phyloP scores from a whole-genome alignment of 2,329 filamentous ascomycete species.

The Fusarium pseudocircinatum region DNA sequence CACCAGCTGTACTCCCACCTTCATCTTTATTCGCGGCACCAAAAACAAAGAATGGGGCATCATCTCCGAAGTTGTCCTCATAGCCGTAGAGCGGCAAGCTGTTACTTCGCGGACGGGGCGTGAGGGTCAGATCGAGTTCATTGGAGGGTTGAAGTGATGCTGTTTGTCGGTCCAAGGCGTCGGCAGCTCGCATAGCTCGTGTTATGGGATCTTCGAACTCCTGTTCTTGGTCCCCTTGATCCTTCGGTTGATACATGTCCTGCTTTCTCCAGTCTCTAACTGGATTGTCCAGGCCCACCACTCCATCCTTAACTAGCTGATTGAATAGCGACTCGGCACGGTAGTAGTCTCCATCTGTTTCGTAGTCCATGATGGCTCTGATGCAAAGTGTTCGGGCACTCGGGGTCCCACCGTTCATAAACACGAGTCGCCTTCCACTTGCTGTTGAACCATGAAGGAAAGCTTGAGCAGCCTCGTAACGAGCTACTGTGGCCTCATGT shows the following conservation, averaged over 20 bases:
- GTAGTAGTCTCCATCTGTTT: constrained; percentile 59
- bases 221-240: constrained; percentile 25
- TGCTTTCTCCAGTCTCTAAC: constrained; percentile 34
- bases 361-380: constrained; percentile 61
- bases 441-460: constrained; percentile 61
- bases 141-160: constrained; percentile 61
- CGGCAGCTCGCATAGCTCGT: constrained; percentile 67
- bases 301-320: constrained; percentile 60
- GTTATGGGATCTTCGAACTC: constrained; percentile 59
- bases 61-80: constrained; percentile 55
- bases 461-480: constrained; percentile 58
- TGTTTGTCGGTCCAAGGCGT: constrained; percentile 65
- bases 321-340: constrained; percentile 63
- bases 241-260: constrained; percentile 32
- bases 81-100: constrained; percentile 60
- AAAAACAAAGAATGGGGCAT: constrained; percentile 60
- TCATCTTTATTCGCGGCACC: constrained; percentile 48
- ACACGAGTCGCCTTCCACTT: constrained; percentile 64
- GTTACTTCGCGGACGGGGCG: constrained; percentile 56
- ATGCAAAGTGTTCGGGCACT: constrained; percentile 65
- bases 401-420: constrained; percentile 68
- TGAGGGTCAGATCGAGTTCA: constrained; percentile 58
- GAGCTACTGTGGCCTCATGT: constrained; percentile 59
- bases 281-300: constrained; percentile 50
- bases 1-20: constrained; percentile 27